Evolutionary conservation across 441 rosid species (phyloP), one percentile per base, ranked within the genome.

Genomic region (Hypseocharis bilobata): DNA sequence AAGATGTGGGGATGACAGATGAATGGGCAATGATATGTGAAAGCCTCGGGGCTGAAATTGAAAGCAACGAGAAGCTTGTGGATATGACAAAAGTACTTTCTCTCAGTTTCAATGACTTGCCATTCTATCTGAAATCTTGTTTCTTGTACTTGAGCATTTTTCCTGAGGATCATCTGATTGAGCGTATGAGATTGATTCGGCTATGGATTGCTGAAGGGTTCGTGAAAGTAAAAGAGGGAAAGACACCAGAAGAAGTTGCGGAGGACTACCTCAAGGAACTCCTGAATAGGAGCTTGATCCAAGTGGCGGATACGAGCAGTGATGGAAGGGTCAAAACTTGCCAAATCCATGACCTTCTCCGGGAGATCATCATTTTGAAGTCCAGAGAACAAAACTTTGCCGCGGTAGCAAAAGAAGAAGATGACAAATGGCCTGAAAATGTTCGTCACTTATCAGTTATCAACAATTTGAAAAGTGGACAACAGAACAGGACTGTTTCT

Each of bases 401-500:
- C 0, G 66, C 70, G 3, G 59, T 78, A 13, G 78, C 75, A 11
- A 78, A 75, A 49, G 77, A 78, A 4, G 67, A 65, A 2, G 59
- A 67, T 11, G 52, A 27, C 0, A 56, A 16, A 3, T 70, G 69
- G 80, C 76, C 81, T 0, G 85, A 77, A 49, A 79, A 77, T 36
- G 68, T 64, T 8, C 80, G 83, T 0, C 83, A 74, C 16, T 65
- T 81, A 16, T 83, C 83, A 0, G 55, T 78, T 30, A 78, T 78
- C 6, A 76, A 74, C 28, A 66, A 57, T 38, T 14, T 58, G 23
- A 71, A 69, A 36, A 65, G 60, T n/a, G 54, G 57, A 38, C 57
- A 52, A 25, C 73, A 56, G 57, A 66, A 52, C 45, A 65, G 25
- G 26, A n/a, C 14, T 4, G 55, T 42, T 17, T 74, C 76, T 59